Conservation (phyloP, 495 filamentous ascomycete species). For the Choiromyces venosus region DNA sequence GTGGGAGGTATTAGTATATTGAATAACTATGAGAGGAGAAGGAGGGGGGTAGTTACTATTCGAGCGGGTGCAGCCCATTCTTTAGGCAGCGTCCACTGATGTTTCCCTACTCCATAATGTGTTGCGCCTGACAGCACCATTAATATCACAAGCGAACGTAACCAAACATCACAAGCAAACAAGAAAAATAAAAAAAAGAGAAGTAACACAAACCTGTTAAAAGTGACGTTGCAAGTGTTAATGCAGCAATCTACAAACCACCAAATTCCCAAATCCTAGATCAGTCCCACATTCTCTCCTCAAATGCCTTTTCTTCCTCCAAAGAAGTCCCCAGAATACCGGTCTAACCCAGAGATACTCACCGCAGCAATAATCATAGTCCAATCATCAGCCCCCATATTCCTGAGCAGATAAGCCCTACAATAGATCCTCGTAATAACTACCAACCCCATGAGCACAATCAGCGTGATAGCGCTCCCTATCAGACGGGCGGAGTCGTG, state of each 20-base stretch:
- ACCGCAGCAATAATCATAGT: slow-evolving; percentile 20
- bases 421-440: slow-evolving; percentile 10
- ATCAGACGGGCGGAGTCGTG: neutral
- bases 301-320: neutral
- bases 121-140: neutral
- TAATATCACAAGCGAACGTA: neutral
- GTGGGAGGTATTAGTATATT: neutral
- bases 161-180: no score
- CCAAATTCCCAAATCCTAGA: neutral
- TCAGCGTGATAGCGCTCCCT: neutral
- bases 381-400: slow-evolving; percentile 27
- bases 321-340: neutral
- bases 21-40: neutral
- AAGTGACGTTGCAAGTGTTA: neutral
- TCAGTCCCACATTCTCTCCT: neutral
- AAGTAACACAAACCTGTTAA: neutral
- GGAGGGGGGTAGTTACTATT: neutral
- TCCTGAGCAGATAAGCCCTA: slow-evolving; percentile 19
- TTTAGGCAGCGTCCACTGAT: neutral
- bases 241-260: neutral
- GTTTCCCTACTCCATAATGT: slow-evolving; percentile 3
- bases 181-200: neutral
- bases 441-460: neutral
- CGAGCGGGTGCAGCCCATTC: neutral
- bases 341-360: neutral